Evolutionary conservation across 345 rosid genomes (phyloP).

Genomic region (Acer saccharum): DNA sequence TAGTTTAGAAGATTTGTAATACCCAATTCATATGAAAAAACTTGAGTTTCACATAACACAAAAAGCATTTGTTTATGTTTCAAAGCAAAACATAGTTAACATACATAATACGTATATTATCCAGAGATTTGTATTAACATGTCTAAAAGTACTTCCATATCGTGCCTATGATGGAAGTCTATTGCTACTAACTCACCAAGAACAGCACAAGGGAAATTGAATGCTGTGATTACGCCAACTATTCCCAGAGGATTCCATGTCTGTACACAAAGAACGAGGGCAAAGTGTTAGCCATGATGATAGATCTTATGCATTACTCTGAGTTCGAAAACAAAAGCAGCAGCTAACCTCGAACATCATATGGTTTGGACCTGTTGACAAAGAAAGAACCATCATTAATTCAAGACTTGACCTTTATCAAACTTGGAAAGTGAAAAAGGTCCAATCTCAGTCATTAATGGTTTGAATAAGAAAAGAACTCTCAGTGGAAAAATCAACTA

Average conservation of each 20-base stretch:
- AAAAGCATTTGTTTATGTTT: too few species aligned
- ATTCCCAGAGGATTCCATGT: constrained; percentile 98
- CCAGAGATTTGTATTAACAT: not conserved
- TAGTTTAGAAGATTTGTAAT: too few species aligned
- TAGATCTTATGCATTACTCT: not conserved
- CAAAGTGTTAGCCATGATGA: constrained; percentile 21
- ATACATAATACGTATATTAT: not conserved
- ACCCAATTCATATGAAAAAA: too few species aligned
- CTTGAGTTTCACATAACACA: too few species aligned
- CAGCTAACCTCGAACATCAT: constrained; percentile 85
- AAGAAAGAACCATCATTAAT: constrained; percentile 28
- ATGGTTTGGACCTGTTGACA: constrained; percentile 88
- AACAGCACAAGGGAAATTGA: constrained; percentile 96
- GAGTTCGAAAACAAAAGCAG: constrained; percentile 21
- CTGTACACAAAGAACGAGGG: constrained; percentile 40
- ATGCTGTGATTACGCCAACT: constrained; percentile 97
- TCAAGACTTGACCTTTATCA: constrained; percentile 4
- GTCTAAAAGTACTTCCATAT: not conserved
- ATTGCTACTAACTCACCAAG: constrained; percentile 61
- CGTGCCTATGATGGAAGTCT: not conserved
- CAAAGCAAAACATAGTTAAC: not conserved
- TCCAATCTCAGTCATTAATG: not conserved
- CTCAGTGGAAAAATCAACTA: constrained; percentile 5
- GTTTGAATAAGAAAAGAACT: not conserved
- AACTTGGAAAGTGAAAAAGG: not conserved